Evolutionary conservation across 495 filamentous ascomycete species (phyloP), one percentile per base, ranked within the genome.

Genomic region (Aspergillus ellipticus): DNA sequence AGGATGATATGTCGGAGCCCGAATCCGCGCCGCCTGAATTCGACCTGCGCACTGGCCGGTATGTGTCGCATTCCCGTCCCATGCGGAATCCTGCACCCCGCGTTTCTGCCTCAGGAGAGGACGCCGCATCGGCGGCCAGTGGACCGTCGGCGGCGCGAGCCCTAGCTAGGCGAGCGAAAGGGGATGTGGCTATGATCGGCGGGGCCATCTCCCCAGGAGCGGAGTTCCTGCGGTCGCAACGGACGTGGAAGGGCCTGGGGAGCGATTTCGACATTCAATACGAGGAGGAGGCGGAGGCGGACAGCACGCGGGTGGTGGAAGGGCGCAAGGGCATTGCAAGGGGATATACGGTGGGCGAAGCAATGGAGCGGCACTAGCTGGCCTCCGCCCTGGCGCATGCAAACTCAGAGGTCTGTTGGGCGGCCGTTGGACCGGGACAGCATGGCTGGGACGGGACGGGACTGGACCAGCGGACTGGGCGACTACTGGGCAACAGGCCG

Each of bases 211-310:
- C 92, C 21, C 95, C 95, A 4, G 94, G 88, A 1, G 94, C 95
- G 4, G 89, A 96, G 70, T 97, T 83, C 63, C 68, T 98, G 55
- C 81, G 84, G 41, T 87, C 85, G 10, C 87, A 92, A 62, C 71
- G 94, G 54, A 95, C 88, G 6, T 99, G 94, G 94, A 88, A 85
- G 66, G 94, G 94, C 0, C 70, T 99, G 24, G 95, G 94, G 0
- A 95, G 86, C 55, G 94, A 98, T 68, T 94, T 90, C 56, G 78
- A 80, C 41, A 79, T 85, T 26, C 76, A 75, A 47, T 86, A 90
- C 61, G 84, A 87, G 41, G 82, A 87, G 9, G 78, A 82, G 11
- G 76, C 83, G 21, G 53, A 28, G 26, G 61, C 56, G 13, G 71
- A 76, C 35, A 80, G 82, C 19, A 82, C 82, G 7, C 50, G 71